Percentiles rank a stretch among this genome's conserved stretches.
These are phyloP conservation scores for Hamigera avellanea DNA, from an alignment of 495 filamentous ascomycete genomes.

Conservation along the genomic window DNA sequence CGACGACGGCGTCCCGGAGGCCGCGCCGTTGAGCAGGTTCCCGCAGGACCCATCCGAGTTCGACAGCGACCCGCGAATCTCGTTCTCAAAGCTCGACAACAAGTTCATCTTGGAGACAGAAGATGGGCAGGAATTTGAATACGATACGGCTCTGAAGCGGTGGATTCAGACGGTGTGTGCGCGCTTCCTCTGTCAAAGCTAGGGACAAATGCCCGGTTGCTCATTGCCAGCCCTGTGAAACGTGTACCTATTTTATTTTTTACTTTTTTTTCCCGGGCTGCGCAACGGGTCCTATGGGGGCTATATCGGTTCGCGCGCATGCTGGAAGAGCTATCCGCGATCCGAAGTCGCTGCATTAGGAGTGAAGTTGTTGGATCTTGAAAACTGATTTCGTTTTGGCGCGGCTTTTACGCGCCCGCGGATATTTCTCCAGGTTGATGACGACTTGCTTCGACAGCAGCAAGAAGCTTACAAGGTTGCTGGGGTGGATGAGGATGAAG, in stretches of 20 bases:
- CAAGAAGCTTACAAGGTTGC: conserved; percentile 59
- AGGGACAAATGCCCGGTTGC: background rate
- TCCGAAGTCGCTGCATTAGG: conserved; percentile 3
- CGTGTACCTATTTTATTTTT: too few relatives aligned
- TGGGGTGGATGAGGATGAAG: conserved; percentile 54
- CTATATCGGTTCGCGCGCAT: too few relatives aligned
- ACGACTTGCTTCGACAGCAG: conserved; percentile 68
- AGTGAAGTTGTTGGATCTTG: conserved; percentile 14
- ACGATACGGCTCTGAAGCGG: conserved; percentile 54
- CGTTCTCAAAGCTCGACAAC: conserved; percentile 67
- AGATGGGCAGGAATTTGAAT: conserved; percentile 78
- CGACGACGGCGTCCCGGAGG: conserved; percentile 9
- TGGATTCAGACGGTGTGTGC: conserved; percentile 65
- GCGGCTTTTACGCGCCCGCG: conserved; percentile 13
- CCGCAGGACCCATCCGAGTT: conserved; percentile 67
- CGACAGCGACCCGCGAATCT: conserved; percentile 70
- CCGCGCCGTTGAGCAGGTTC: conserved; percentile 32
- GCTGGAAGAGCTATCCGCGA: too few relatives aligned
- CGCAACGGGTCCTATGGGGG: too few relatives aligned
- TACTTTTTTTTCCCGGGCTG: conserved; percentile 1
- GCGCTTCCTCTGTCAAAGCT: conserved; percentile 3
- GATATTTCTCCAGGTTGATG: conserved; percentile 50
- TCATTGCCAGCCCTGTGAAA: too few relatives aligned
- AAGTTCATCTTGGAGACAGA: conserved; percentile 79
- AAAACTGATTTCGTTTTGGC: conserved; percentile 23